Conservation (phyloP, 2,329 filamentous ascomycete species). For the Aspergillus sp. region DNA sequence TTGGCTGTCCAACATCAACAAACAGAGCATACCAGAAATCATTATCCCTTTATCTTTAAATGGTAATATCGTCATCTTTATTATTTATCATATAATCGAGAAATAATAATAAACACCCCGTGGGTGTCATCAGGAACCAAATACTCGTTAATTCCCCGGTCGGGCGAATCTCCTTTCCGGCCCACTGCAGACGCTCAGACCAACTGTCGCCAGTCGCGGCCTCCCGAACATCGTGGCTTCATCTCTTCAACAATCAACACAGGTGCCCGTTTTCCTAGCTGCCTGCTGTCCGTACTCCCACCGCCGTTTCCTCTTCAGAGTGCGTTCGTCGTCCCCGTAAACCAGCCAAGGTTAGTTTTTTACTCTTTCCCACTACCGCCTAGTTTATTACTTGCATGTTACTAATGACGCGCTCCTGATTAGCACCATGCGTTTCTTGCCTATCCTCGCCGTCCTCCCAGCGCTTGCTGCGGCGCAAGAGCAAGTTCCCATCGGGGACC, state of each 20-base stretch:
- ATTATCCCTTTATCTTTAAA: too few relatives aligned
- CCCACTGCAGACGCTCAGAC: conserved; percentile 20
- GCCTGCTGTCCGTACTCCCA: conserved; percentile 22
- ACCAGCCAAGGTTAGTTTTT: conserved; percentile 16
- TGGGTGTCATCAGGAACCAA: too few relatives aligned
- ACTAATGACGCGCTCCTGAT: conserved; percentile 17
- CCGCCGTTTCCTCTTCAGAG: conserved; percentile 12
- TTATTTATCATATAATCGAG: too few relatives aligned
- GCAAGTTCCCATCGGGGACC: conserved; percentile 49
- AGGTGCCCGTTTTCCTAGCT: conserved; percentile 15
- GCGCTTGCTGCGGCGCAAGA: conserved; percentile 53
- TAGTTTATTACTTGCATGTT: conserved; percentile 2
- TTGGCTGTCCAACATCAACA: not conserved
- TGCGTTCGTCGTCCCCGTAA: conserved; percentile 14
- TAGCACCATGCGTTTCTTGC: conserved; percentile 50
- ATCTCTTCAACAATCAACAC: conserved; percentile 10
- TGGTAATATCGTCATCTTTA: too few relatives aligned
- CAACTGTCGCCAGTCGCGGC: conserved; percentile 20
- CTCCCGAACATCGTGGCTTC: not conserved
- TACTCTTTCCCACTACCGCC: conserved; percentile 2
- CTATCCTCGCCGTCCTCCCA: conserved; percentile 44
- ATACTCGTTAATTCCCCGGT: too few relatives aligned
- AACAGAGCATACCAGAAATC: too few relatives aligned
- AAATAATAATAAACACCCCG: too few relatives aligned
- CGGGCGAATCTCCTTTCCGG: conserved; percentile 2